Conservation (phyloP, 2,329 filamentous ascomycete genomes). For the Hypoxylon sp. region DNA sequence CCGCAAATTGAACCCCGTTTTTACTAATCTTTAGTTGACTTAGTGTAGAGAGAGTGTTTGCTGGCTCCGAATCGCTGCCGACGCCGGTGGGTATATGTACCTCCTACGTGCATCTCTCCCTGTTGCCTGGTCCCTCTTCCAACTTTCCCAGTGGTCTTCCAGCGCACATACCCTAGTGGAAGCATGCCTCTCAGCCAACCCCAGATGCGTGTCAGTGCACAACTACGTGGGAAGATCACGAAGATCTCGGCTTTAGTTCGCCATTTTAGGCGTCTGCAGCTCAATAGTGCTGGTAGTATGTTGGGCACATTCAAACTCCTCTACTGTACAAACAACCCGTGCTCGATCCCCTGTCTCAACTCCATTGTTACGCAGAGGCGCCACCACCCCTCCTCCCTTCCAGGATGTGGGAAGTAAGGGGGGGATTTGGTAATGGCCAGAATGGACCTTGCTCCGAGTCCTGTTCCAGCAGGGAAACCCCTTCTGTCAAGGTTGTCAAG, state of each 20-base stretch:
- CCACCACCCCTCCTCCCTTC: constrained; percentile 25
- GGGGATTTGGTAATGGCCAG: constrained; percentile 17
- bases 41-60: constrained; percentile 39
- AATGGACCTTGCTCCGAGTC: constrained; percentile 29
- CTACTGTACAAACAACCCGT: constrained; percentile 17
- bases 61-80: constrained; percentile 37
- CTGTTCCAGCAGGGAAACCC: constrained; percentile 32
- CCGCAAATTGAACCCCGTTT: constrained; percentile 49
- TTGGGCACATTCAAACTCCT: constrained; percentile 2
- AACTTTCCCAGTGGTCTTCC: constrained; percentile 15
- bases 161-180: constrained; percentile 3
- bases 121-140: constrained; percentile 7
- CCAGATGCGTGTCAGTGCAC: constrained; percentile 6
- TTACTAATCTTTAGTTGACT: constrained; percentile 44
- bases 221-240: constrained; percentile 6
- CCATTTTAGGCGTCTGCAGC: constrained; percentile 2
- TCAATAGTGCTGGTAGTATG: constrained; percentile 8
- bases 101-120: constrained; percentile 15
- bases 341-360: constrained; percentile 27
- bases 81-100: constrained; percentile 26
- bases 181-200: not conserved
- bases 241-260: constrained; percentile 18
- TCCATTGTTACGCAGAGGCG: constrained; percentile 26
- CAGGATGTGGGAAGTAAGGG: constrained; percentile 38
- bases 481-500: constrained; percentile 10